These are phyloP conservation scores for Coemansia sp. DNA, from an alignment of 192 early-diverging fungal species.

Conservation along the genomic window DNA sequence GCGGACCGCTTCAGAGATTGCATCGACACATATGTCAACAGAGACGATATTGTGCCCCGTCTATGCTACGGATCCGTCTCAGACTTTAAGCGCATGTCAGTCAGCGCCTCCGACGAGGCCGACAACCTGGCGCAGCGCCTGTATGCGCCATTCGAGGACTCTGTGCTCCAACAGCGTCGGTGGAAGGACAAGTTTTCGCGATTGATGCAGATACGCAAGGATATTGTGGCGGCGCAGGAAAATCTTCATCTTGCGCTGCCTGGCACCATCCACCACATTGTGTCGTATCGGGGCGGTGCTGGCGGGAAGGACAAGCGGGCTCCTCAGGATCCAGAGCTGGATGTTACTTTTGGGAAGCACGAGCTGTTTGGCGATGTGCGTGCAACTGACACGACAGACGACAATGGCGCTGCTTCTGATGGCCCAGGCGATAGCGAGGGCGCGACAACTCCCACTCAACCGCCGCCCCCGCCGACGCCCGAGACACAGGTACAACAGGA, in stretches of 20 bases:
- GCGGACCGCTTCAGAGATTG: slow-evolving; percentile 57
- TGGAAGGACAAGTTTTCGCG: slow-evolving; percentile 47
- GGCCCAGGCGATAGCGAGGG: not conserved
- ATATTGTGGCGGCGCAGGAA: slow-evolving; percentile 34
- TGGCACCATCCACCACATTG: slow-evolving; percentile 48
- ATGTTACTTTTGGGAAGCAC: slow-evolving; percentile 40
- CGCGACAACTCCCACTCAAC: slow-evolving; percentile 1
- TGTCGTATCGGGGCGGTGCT: slow-evolving; percentile 25
- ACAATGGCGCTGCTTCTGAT: not conserved
- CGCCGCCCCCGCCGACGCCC: slow-evolving; percentile 46
- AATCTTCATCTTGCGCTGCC: slow-evolving; percentile 52
- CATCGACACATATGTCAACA: slow-evolving; percentile 64
- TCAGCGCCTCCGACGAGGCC: slow-evolving; percentile 57
- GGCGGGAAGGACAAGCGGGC: slow-evolving; percentile 20
- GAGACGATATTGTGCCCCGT: slow-evolving; percentile 65
- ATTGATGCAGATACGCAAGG: slow-evolving; percentile 39
- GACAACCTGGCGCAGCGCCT: slow-evolving; percentile 54
- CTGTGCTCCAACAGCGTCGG: slow-evolving; percentile 38
- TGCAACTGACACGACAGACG: not conserved
- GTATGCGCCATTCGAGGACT: slow-evolving; percentile 46
- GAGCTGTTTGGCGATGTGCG: slow-evolving; percentile 34
- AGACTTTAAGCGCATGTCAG: slow-evolving; percentile 62
- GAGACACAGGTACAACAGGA: slow-evolving; percentile 36
- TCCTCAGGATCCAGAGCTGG: slow-evolving; percentile 23
- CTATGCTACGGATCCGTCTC: slow-evolving; percentile 67